phyloP scores from a whole-genome alignment of 1,139 yeast genomes.

The Blastobotrys illinoisensis region DNA sequence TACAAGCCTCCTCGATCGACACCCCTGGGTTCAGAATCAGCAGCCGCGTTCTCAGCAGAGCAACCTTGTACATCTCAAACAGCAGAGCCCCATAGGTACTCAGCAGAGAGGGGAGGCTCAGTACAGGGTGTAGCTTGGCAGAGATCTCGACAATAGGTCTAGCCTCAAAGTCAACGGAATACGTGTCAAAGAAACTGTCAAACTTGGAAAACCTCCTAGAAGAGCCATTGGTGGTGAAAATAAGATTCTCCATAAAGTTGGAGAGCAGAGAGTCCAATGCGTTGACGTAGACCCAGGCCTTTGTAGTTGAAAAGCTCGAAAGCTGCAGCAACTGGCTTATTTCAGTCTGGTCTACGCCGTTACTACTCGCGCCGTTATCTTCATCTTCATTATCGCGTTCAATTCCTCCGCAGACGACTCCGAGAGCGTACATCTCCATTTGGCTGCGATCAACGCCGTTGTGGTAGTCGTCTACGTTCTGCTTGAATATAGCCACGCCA shows the following conservation, averaged over 20 bases:
- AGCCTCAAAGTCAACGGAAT: background rate
- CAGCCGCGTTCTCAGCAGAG: conserved; percentile 56
- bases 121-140: conserved; percentile 42
- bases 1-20: conserved; percentile 39
- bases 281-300: conserved; percentile 54
- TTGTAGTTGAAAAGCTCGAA: conserved; percentile 14
- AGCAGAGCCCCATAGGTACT: conserved; percentile 64
- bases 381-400: conserved; percentile 4
- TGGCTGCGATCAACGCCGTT: conserved; percentile 16
- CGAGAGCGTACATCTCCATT: conserved; percentile 30
- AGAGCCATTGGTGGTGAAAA: background rate
- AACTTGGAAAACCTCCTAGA: conserved; percentile 7
- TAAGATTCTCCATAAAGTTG: conserved; percentile 32
- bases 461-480: conserved; percentile 28
- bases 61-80: conserved; percentile 65
- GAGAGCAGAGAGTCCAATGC: conserved; percentile 42
- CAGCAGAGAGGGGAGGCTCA: conserved; percentile 44
- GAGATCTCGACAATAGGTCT: conserved; percentile 5
- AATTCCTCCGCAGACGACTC: conserved; percentile 21
- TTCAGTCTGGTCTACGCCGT: background rate
- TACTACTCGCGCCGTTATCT: conserved; percentile 14
- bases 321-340: conserved; percentile 9
- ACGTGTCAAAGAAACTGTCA: conserved; percentile 12
- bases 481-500: conserved; percentile 48
- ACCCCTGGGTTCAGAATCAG: conserved; percentile 41